These are phyloP conservation scores for Circinella umbellata DNA, from an alignment of 371 early-diverging fungal genomes.

Conservation along the genomic window DNA sequence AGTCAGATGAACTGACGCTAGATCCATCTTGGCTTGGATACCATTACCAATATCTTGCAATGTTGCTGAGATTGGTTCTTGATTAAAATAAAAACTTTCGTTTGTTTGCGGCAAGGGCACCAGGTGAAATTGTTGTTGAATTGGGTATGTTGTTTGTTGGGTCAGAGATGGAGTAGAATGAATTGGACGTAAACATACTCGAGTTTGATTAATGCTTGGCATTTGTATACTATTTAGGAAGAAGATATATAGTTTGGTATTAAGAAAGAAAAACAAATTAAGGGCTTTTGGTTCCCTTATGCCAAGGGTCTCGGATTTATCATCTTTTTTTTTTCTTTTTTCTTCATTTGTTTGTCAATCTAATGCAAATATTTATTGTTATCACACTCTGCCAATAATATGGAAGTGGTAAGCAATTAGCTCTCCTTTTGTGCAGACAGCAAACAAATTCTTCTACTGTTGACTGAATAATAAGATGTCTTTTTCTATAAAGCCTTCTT, in stretches of 20 bases:
- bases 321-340: neutral
- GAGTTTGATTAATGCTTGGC: constrained; percentile 1
- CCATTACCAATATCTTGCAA: constrained; percentile 2
- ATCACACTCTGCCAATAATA: no score
- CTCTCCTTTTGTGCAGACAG: neutral
- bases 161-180: neutral
- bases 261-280: neutral
- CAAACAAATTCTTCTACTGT: neutral
- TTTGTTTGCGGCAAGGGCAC: constrained; percentile 11
- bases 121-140: neutral
- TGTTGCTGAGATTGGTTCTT: constrained; percentile 3
- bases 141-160: neutral
- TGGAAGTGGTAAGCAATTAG: no score
- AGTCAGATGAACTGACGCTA: constrained; percentile 18
- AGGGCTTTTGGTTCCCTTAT: neutral
- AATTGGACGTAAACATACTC: constrained; percentile 1
- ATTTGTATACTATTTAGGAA: neutral
- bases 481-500: no score
- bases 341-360: neutral
- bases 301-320: constrained; percentile 9
- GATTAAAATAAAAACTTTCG: constrained; percentile 25
- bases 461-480: neutral
- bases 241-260: neutral
- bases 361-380: neutral
- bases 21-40: constrained; percentile 1